Evolutionary conservation across 2,329 filamentous ascomycete genomes (phyloP), one percentile per base, ranked within the genome.

Genomic region (Neopestalotiopsis sp.): DNA sequence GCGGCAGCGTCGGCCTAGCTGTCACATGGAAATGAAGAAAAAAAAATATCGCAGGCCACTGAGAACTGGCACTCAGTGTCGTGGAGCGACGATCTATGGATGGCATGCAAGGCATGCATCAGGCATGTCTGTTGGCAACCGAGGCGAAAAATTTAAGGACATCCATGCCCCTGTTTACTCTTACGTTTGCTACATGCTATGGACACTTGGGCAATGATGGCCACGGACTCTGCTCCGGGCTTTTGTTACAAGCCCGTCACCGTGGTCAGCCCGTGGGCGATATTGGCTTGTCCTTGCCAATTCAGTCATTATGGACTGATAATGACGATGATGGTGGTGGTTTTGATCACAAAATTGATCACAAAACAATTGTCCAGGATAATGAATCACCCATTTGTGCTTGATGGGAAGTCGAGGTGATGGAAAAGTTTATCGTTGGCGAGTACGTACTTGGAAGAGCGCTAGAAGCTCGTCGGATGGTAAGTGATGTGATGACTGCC

Each of bases 1-100:
- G 45, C 45, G 45, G 45, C 45, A 53, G n/a, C n/a, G 45, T 53
- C 45, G 45, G 45, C 45, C 45, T 53, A 53, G 45, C 45, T 53
- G 45, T 53, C 45, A 53, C 45, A 53, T 53, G 45, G 20, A 53
- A 53, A 53, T 53, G 45, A 38, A 10, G 34, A 38, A 38, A 10
- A 38, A 10, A 53, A 53, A 53, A 53, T 53, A 17, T 53, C 45
- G 45, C 45, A 53, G 45, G 45, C 34, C 34, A 28, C 24, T 28
- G 24, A 28, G 24, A 28, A 28, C 24, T 10, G 34, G 34, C 34
- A 10, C 10, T 10, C 34, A 38, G 34, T n/a, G 20, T 53, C 45
- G 45, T 53, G 45, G 45, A 38, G 14, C 20, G 45, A 9, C 45
- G 45, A 53, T 53, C 45, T n/a, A 53, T 53, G 45, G 45, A 17